Evolutionary conservation across 441 rosid genomes (phyloP).

Genomic region (Capsella rubella): DNA sequence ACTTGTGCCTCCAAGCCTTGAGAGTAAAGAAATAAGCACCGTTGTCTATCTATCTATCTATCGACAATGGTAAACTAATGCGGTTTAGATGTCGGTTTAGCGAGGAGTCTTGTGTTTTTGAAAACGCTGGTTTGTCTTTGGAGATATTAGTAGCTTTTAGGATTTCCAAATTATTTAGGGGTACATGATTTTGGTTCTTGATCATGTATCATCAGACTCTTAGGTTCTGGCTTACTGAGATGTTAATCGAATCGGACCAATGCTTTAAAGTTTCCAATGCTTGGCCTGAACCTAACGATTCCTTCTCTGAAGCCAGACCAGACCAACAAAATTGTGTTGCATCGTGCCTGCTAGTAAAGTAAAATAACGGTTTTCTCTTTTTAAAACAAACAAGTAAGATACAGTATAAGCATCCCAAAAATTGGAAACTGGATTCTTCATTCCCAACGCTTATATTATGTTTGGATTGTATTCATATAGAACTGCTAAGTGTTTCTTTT

Average conservation of each 20-base stretch:
- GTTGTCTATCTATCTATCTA: slow-evolving; percentile 22
- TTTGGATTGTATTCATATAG: too few relatives aligned
- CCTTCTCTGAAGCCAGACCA: neutral
- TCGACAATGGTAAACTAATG: slow-evolving; percentile 31
- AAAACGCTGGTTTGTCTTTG: slow-evolving; percentile 29
- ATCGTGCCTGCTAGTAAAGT: neutral
- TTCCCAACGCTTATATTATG: too few relatives aligned
- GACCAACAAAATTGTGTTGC: neutral
- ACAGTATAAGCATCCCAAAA: too few relatives aligned
- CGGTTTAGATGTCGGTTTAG: slow-evolving; percentile 38
- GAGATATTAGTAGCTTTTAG: slow-evolving; percentile 39
- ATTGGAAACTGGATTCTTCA: too few relatives aligned
- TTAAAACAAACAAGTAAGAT: too few relatives aligned
- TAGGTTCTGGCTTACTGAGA: slow-evolving; percentile 12
- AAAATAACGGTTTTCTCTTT: too few relatives aligned
- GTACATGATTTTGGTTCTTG: slow-evolving; percentile 33
- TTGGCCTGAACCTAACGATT: neutral
- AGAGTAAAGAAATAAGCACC: slow-evolving; percentile 26
- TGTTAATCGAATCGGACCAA: slow-evolving; percentile 1
- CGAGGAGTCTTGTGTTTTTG: slow-evolving; percentile 6
- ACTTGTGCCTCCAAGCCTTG: slow-evolving; percentile 68
- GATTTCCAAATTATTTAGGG: slow-evolving; percentile 29
- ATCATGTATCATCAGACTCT: slow-evolving; percentile 7
- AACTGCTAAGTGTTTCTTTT: too few relatives aligned
- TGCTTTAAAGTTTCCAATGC: neutral